Evolutionary conservation across 2,329 filamentous ascomycete genomes (phyloP).

Genomic region (Trichoderma koningiopsis): DNA sequence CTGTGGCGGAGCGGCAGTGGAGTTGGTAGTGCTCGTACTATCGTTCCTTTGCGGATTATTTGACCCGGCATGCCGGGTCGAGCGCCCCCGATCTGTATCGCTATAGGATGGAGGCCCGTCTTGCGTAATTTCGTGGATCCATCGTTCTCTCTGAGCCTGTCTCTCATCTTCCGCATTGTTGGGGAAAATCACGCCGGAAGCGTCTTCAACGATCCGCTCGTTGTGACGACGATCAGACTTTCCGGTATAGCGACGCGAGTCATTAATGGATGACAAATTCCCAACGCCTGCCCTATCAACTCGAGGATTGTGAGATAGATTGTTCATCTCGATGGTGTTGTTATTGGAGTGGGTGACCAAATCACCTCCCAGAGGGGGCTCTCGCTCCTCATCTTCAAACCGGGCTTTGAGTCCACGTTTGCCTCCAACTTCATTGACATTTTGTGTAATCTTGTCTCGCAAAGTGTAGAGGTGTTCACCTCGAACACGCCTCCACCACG

Average conservation of each 20-base stretch:
- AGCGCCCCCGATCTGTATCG: conserved; percentile 33
- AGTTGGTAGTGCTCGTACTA: conserved; percentile 51
- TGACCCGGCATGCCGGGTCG: conserved; percentile 34
- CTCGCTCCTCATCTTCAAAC: conserved; percentile 44
- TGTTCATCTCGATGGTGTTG: conserved; percentile 46
- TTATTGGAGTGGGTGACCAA: conserved; percentile 34
- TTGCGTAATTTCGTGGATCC: conserved; percentile 44
- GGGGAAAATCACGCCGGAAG: conserved; percentile 54
- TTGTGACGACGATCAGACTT: conserved; percentile 48
- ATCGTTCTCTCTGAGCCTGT: conserved; percentile 38
- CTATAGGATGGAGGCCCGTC: conserved; percentile 50
- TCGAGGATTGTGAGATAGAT: conserved; percentile 37
- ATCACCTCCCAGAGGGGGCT: conserved; percentile 28
- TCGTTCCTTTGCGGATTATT: conserved; percentile 45
- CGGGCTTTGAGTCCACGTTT: conserved; percentile 47
- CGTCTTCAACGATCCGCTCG: conserved; percentile 49
- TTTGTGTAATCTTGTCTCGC: conserved; percentile 56
- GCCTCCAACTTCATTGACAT: conserved; percentile 58
- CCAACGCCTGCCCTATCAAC: conserved; percentile 37
- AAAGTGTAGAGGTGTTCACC: conserved; percentile 49
- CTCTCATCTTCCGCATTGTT: conserved; percentile 37
- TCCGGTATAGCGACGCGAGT: conserved; percentile 41
- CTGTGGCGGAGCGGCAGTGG: conserved; percentile 53
- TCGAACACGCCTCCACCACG: conserved; percentile 64
- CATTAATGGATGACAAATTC: conserved; percentile 31